phyloP scores from a whole-genome alignment of 2,329 filamentous ascomycete species.

The Fusarium equiseti region DNA sequence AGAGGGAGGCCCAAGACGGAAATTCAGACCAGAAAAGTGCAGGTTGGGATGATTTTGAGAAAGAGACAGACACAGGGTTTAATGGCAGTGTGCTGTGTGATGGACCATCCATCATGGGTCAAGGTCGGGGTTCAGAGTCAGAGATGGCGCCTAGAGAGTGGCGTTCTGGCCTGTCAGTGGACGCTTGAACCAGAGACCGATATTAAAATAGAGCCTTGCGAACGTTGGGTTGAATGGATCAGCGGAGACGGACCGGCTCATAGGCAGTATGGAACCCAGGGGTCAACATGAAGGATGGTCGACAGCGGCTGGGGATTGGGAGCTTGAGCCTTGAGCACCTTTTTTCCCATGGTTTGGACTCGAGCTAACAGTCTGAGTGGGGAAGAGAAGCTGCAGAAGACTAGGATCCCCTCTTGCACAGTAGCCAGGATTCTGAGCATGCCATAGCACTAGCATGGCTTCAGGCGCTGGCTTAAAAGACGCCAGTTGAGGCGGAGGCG shows the following conservation, averaged over 20 bases:
- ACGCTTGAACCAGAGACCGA: slow-evolving; percentile 51
- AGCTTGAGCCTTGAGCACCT: slow-evolving; percentile 36
- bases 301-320: slow-evolving; percentile 45
- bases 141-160: slow-evolving; percentile 59
- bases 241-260: slow-evolving; percentile 48
- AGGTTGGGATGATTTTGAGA: slow-evolving; percentile 48
- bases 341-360: slow-evolving; percentile 25
- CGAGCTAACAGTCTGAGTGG: slow-evolving; percentile 36
- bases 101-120: slow-evolving; percentile 49
- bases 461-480: slow-evolving; percentile 24
- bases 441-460: slow-evolving; percentile 16
- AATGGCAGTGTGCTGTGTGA: slow-evolving; percentile 40
- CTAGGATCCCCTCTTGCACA: slow-evolving; percentile 38
- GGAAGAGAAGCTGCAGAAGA: slow-evolving; percentile 41
- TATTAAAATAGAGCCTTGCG: slow-evolving; percentile 60
- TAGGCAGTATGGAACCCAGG: slow-evolving; percentile 42
- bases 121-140: slow-evolving; percentile 54
- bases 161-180: slow-evolving; percentile 59
- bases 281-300: slow-evolving; percentile 39
- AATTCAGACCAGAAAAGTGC: slow-evolving; percentile 43
- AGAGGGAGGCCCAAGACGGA: slow-evolving; percentile 44
- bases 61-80: slow-evolving; percentile 39
- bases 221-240: slow-evolving; percentile 49
- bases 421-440: slow-evolving; percentile 20
- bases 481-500: slow-evolving; percentile 35